These are phyloP conservation scores for Periconia sp. DNA, from an alignment of 2,329 filamentous ascomycete genomes.

Conservation along the genomic window DNA sequence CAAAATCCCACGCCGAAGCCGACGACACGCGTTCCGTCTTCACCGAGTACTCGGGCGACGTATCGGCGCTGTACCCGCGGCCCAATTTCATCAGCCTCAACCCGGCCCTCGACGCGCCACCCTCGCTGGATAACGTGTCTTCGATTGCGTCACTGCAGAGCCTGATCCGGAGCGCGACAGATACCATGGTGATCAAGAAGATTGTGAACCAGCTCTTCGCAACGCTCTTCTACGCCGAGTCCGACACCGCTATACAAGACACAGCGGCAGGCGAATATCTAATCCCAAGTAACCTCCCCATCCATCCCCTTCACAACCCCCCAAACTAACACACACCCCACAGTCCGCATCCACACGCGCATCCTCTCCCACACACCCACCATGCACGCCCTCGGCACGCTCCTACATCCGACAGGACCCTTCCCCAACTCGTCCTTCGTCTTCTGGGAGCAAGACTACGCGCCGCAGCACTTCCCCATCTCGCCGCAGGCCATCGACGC, in stretches of 20 bases:
- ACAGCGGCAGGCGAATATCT: conserved; percentile 2
- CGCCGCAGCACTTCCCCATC: conserved; percentile 9
- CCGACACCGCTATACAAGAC: conserved; percentile 7
- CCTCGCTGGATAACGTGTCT: conserved; percentile 8
- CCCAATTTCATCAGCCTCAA: conserved; percentile 12
- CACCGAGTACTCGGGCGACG: conserved; percentile 5
- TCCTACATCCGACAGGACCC: conserved; percentile 4
- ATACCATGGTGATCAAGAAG: conserved; percentile 3
- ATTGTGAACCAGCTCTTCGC: conserved; percentile 12
- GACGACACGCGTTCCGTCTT: conserved; percentile 1
- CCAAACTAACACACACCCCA: background rate
- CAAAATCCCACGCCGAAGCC: background rate
- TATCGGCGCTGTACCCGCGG: conserved; percentile 7
- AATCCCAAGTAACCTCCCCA: conserved; percentile 3
- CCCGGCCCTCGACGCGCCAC: conserved; percentile 4
- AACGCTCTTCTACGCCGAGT: conserved; percentile 13
- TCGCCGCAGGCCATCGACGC: conserved; percentile 1
- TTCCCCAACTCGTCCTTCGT: conserved; percentile 8
- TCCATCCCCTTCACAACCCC: background rate
- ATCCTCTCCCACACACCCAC: conserved; percentile 6
- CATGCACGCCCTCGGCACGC: conserved; percentile 3
- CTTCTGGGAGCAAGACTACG: conserved; percentile 11
- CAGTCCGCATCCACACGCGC: conserved; percentile 9
- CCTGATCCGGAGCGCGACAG: conserved; percentile 5
- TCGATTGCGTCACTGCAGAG: conserved; percentile 3